Evolutionary conservation across 345 rosid species (phyloP), one percentile per base, ranked within the genome.

Genomic region (Jatropha curcas): DNA sequence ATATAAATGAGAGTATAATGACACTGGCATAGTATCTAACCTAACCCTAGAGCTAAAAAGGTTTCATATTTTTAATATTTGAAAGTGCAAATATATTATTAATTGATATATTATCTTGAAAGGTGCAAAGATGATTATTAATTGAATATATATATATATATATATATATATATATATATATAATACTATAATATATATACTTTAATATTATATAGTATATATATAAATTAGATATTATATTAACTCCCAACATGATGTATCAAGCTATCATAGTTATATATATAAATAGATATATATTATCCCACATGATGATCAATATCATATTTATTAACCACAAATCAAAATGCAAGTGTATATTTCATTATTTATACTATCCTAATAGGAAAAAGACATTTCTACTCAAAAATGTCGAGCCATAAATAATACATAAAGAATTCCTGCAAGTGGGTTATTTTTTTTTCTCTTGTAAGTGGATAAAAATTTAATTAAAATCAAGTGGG

Each of bases 21-120:
- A 74, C 55, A 16, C 46, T 61, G 64, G 71, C 65, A 81, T 67
- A 74, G 74, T 69, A 74, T 63, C 74, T 39, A 74, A 77, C 81
- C 79, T 60, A 81, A 77, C 60, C 64, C 34, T 39, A 25, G 50
- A 64, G 2, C 6, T 5, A 2, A 71, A 56, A 65, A 61, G 22
- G 68, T 65, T 57, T 68, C 16, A 30, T n/a, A 37, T 28, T 52
- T 33, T 34, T 61, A 34, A 61, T 61, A 61, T 35, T n/a, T n/a
- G 46, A 20, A 61, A 19, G 5, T 61, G 27, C 7, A 34, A 7
- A 34, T 19, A 34, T 10, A 0, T 1, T 34, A 41, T 39, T 39
- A 39, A 0, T 39, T 39, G 10, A 39, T 39, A 39, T 39, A 39
- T 0, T 39, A 8, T 39, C n/a, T n/a, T n/a, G n/a, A n/a, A n/a